These are phyloP conservation scores for Filosporella fistucella DNA, from an alignment of 495 filamentous ascomycete genomes.

Conservation along the genomic window DNA sequence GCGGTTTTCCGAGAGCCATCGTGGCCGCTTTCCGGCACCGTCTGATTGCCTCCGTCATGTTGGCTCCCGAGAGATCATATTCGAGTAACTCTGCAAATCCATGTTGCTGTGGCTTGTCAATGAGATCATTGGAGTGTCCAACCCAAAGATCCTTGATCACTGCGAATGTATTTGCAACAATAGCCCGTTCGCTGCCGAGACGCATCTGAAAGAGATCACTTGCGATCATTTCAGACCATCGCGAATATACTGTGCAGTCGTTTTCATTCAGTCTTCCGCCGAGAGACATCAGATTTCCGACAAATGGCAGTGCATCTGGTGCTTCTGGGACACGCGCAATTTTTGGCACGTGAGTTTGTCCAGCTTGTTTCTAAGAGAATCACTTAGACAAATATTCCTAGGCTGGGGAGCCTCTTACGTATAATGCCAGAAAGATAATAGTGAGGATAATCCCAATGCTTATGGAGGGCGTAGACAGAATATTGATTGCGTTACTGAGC, in stretches of 20 bases:
- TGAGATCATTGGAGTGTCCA: slow-evolving; percentile 4
- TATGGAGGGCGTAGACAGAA: too few species aligned
- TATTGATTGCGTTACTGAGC: too few species aligned
- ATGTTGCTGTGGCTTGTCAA: slow-evolving; percentile 3
- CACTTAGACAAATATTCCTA: neutral
- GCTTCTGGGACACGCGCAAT: neutral
- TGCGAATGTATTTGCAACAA: slow-evolving; percentile 2
- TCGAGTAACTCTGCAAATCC: slow-evolving; percentile 4
- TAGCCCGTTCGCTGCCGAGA: slow-evolving; percentile 2
- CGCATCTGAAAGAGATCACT: slow-evolving; percentile 2
- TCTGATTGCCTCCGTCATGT: slow-evolving; percentile 4
- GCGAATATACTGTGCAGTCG: neutral
- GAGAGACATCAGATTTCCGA: slow-evolving; percentile 4
- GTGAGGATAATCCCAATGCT: neutral
- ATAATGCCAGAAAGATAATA: neutral
- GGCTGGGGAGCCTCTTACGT: neutral
- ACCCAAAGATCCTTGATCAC: slow-evolving; percentile 8
- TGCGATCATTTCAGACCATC: neutral
- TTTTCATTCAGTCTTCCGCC: neutral
- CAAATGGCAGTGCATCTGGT: slow-evolving; percentile 1
- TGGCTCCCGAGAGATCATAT: neutral
- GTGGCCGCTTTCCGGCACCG: slow-evolving; percentile 3
- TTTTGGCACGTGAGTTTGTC: neutral
- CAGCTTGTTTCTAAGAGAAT: slow-evolving; percentile 1
- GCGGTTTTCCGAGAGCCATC: slow-evolving; percentile 3